Evolutionary conservation across 768 basidiomycete genomes (phyloP), one percentile per base, ranked within the genome.

Genomic region (Tephrocybe sp.): DNA sequence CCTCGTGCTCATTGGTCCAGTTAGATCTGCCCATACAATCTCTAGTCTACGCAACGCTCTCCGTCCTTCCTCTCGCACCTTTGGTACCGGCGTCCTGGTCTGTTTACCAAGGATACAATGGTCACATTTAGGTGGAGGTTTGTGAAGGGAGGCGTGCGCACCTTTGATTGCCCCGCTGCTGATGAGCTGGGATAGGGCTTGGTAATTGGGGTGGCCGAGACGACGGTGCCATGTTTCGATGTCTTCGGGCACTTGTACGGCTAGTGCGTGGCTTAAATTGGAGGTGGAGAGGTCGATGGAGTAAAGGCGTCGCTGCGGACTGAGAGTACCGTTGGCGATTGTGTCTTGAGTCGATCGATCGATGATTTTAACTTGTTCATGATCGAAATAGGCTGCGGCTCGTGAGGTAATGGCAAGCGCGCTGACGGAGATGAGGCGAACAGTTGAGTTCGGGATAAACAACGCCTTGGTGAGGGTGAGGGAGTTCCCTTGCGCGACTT

Each of bases 381-480:
- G 33, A 15, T 34, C 57, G 22, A 69, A 67, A 22, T 57, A 42
- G 3, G 54, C 33, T 0, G 42, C n/a, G 9, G 45, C 51, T 1
- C 49, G 41, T 2, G 51, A 41, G 9, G 56, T 44, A 1, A 22
- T 23, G 8, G 61, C 50, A 1, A 69, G 42, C 1, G 49, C 7
- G 8, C 55, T 49, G 3, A 68, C 48, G 4, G 62, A 69, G 1
- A 67, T 47, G 3, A 64, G 59, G 19, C 41, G 39, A 3, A 66
- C 58, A 15, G 58, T 53, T 2, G 60, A 53, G 6, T 49, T 47
- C 22, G 63, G 64, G 10, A 62, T 53, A 29, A 54, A 61, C 0
- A 64, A 54, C 2, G 55, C 54, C 38, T 63, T 36, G 4, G 51
- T 6, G 0, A 65, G 48, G 0, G 29, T 50, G 19, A 64, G 18